Base-by-base conservation (phyloP, 768 basidiomycete species). In the Cystobasidium onofrii region DNA sequence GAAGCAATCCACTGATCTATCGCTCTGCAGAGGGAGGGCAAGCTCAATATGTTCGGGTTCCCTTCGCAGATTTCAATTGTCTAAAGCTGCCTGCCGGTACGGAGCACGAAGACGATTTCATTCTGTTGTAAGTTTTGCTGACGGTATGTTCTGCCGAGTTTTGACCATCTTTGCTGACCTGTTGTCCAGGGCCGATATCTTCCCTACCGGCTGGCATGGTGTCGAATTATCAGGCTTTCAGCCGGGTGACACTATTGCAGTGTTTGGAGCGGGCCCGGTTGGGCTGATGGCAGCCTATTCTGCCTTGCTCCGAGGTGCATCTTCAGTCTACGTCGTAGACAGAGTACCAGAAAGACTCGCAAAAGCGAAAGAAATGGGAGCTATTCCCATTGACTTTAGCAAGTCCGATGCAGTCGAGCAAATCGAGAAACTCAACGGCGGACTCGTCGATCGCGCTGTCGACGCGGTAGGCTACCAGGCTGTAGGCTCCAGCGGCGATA, bases 221-320 rank as follows among this genome's bases (percentile, higher is more conserved):
- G 74, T 75, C 25, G 71, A 57, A 25, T 50, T 75, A 1, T 71
- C 69, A 17, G 74, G 74, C 41, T 75, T 75, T 54, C 27, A 75
- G n/a, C 54, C 74, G 0, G 86, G 86, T 29, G 86, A 86, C 78
- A 85, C 83, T 15, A 74, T 86, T 57, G 85, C 81, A 1, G 84
- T 86, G 23, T 86, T 85, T 72, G 86, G 86, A 20, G 86, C 84
- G 9, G 86, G 46, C n/a, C 46, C 84, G 12, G 84, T 85, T 17
- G 86, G 86, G 0, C 83, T 86, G 41, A 86, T 86, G 86, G 85
- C 86, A 0, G 86, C 85, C 0, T 73, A 86, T 50, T 85, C 85
- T 43, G 86, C 86, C 0, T 76, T 82, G 6, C 78, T 86, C 0
- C 84, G 85, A 33, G 86, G 86, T 39, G 85, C 86, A 0, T 82